A percentile compares a stretch with the other conserved stretches of the same genome.
Conservation (phyloP, 441 rosid genomes). For the Populus hybrid region DNA sequence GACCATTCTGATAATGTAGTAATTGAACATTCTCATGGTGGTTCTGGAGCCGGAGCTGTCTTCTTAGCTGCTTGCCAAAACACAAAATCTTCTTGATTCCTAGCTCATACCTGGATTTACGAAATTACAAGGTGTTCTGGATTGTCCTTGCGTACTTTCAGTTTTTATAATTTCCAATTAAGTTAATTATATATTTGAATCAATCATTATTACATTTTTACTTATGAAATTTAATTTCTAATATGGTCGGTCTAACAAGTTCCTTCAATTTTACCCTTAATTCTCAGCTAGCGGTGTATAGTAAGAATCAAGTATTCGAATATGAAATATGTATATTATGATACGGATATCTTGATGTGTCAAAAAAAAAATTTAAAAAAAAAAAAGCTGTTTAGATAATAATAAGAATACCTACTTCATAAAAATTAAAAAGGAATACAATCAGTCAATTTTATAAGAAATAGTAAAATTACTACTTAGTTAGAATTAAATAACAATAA, state of each 20-base stretch:
- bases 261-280: neutral
- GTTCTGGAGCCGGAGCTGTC: constrained; percentile 55
- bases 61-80: constrained; percentile 43
- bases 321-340: no score
- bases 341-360: no score
- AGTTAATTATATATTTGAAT: neutral
- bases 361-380: no score
- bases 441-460: no score
- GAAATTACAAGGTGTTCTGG: neutral
- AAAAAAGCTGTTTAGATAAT: no score
- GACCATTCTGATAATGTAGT: constrained; percentile 50
- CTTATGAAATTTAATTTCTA: no score
- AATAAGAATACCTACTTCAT: no score
- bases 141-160: neutral
- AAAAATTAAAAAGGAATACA: no score
- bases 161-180: neutral
- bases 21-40: constrained; percentile 49
- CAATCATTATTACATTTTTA: neutral
- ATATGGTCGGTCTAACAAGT: no score
- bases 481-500: no score
- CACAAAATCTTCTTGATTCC: constrained; percentile 16
- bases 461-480: no score
- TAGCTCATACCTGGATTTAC: neutral
- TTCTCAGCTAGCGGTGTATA: neutral
- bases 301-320: no score